Percentiles rank a stretch among this genome's conserved stretches.
Conservation (phyloP, 108 stramenopile genomes). For the Skeletonema marinoi region DNA sequence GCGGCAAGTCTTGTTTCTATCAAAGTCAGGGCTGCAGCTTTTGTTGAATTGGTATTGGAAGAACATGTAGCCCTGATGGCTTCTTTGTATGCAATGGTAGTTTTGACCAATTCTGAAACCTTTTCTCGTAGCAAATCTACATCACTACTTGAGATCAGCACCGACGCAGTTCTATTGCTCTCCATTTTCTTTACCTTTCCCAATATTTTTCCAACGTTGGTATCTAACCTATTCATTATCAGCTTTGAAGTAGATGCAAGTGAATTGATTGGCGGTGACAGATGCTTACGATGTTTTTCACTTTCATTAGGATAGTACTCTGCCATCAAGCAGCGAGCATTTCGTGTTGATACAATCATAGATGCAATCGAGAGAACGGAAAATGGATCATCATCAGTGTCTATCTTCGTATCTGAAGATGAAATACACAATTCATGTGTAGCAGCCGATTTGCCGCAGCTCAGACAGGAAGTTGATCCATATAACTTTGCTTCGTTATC, state of each 20-base stretch:
- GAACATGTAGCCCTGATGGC: conserved; percentile 5
- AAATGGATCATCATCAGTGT: neutral
- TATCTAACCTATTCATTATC: conserved; percentile 28
- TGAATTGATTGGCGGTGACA: conserved; percentile 32
- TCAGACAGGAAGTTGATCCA: conserved; percentile 19
- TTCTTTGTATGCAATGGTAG: conserved; percentile 18
- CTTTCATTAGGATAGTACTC: conserved; percentile 27
- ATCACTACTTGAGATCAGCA: conserved; percentile 17
- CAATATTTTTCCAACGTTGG: conserved; percentile 17
- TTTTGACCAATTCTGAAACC: conserved; percentile 12
- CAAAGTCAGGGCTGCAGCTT: conserved; percentile 7
- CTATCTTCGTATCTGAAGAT: conserved; percentile 1
- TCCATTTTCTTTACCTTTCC: conserved; percentile 22
- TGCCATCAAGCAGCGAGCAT: conserved; percentile 38
- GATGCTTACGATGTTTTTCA: neutral
- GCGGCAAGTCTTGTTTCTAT: conserved; percentile 26
- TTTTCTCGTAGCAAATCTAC: conserved; percentile 32
- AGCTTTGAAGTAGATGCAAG: conserved; percentile 9
- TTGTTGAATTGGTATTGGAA: neutral
- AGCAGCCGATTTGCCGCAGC: conserved; percentile 32
- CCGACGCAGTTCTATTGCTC: neutral
- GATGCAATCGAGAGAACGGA: conserved; percentile 21
- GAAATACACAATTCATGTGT: conserved; percentile 28
- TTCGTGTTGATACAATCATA: conserved; percentile 25
- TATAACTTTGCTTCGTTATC: conserved; percentile 1